Conservation (phyloP, 164 flowering plant species). For the Litsea cubeba region DNA sequence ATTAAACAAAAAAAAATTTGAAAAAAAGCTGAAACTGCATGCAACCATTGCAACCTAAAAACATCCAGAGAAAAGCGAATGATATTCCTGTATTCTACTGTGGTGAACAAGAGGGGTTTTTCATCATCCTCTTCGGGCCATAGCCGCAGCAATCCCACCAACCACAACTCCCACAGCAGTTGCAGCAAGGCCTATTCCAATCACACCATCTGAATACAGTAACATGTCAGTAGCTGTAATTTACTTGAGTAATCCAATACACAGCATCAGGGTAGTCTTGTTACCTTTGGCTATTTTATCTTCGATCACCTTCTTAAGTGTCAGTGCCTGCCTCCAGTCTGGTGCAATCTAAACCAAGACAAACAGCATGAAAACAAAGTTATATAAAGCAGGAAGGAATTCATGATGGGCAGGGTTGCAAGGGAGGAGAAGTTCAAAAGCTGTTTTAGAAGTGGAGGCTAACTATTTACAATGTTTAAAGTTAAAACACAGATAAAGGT, state of each 20-base stretch:
- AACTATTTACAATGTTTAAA: not conserved
- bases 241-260: not conserved
- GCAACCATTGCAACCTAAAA: not conserved
- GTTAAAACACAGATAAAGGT: not conserved
- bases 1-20: no score
- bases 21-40: not conserved
- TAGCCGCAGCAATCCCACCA: slow-evolving; percentile 76
- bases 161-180: slow-evolving; percentile 54
- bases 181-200: slow-evolving; percentile 93
- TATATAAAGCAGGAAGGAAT: not conserved
- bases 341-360: slow-evolving; percentile 61
- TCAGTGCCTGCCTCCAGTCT: slow-evolving; percentile 83
- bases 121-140: slow-evolving; percentile 56
- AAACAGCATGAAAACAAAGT: not conserved
- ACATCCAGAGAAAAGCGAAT: not conserved
- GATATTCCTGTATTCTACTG: not conserved
- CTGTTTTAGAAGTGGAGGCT: not conserved
- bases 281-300: slow-evolving; percentile 76
- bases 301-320: slow-evolving; percentile 76
- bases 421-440: not conserved
- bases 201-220: slow-evolving; percentile 72
- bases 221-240: not conserved
- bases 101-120: not conserved
- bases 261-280: not conserved
- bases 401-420: not conserved